phyloP scores from a whole-genome alignment of 1,284 basidiomycete genomes.

The Irpex sp. region DNA sequence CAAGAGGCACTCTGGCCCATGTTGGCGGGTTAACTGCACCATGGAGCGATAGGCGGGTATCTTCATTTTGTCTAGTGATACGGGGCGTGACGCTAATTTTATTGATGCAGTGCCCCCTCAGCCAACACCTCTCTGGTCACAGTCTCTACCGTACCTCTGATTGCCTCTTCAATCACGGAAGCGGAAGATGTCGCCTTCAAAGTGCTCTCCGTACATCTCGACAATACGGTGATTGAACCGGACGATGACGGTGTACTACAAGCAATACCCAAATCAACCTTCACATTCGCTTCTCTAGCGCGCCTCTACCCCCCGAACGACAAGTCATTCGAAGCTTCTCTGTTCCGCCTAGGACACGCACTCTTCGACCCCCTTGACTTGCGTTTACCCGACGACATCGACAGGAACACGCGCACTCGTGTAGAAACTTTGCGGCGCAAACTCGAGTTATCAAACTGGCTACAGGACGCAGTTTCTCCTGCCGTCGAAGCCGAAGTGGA shows the following conservation, averaged over 20 bases:
- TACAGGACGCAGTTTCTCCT: conserved; percentile 72
- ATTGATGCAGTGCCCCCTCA: conserved; percentile 37
- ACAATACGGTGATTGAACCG: conserved; percentile 65
- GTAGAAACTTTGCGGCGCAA: conserved; percentile 72
- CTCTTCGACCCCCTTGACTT: conserved; percentile 85
- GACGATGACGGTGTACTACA: conserved; percentile 54
- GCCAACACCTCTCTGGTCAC: conserved; percentile 58
- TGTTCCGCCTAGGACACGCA: conserved; percentile 89
- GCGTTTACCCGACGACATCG: conserved; percentile 50
- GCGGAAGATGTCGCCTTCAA: conserved; percentile 50
- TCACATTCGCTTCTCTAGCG: conserved; percentile 82
- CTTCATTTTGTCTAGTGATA: not conserved
- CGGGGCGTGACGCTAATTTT: conserved; percentile 9
- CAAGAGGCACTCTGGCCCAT: conserved; percentile 75
- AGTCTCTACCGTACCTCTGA: conserved; percentile 43
- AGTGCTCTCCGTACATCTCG: conserved; percentile 79
- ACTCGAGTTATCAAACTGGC: conserved; percentile 82
- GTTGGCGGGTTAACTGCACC: conserved; percentile 69
- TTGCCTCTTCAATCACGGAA: conserved; percentile 32
- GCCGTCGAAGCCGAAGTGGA: conserved; percentile 77
- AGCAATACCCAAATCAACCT: conserved; percentile 48
- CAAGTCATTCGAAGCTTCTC: conserved; percentile 69
- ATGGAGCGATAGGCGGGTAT: conserved; percentile 42
- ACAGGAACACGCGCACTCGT: conserved; percentile 58
- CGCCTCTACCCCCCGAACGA: conserved; percentile 74